phyloP scores from a whole-genome alignment of 2,329 filamentous ascomycete genomes.

The Trichoderma sp. region DNA sequence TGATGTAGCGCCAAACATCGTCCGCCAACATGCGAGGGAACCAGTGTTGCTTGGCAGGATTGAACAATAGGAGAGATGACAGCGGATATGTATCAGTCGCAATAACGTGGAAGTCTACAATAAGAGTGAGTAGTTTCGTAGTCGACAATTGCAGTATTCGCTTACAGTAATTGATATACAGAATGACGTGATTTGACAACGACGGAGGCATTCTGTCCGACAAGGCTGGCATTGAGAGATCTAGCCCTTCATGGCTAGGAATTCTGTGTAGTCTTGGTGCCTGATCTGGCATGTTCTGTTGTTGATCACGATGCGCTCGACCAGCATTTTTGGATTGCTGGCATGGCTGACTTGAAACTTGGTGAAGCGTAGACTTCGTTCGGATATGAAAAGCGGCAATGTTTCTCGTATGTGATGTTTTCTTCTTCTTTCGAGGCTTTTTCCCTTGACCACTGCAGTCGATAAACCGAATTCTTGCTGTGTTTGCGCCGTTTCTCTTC shows the following conservation, averaged over 20 bases:
- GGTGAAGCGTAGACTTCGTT: background rate
- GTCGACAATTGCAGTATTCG: background rate
- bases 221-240: background rate
- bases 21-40: background rate
- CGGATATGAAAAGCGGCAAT: background rate
- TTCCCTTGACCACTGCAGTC: background rate
- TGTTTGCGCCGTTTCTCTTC: background rate
- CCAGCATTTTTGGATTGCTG: background rate
- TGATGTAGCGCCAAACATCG: background rate
- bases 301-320: background rate
- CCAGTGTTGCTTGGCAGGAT: background rate
- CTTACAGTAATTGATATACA: background rate
- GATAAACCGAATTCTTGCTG: background rate
- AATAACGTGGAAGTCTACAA: background rate
- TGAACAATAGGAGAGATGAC: background rate
- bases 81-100: background rate
- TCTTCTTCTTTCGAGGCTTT: background rate
- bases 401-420: background rate
- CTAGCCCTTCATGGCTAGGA: background rate
- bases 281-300: background rate
- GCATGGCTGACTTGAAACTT: background rate
- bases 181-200: background rate
- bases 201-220: background rate
- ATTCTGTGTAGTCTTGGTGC: background rate
- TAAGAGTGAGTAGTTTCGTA: background rate